Conservation (phyloP, 306 rosid species). For the Sechiopsis laciniata region DNA sequence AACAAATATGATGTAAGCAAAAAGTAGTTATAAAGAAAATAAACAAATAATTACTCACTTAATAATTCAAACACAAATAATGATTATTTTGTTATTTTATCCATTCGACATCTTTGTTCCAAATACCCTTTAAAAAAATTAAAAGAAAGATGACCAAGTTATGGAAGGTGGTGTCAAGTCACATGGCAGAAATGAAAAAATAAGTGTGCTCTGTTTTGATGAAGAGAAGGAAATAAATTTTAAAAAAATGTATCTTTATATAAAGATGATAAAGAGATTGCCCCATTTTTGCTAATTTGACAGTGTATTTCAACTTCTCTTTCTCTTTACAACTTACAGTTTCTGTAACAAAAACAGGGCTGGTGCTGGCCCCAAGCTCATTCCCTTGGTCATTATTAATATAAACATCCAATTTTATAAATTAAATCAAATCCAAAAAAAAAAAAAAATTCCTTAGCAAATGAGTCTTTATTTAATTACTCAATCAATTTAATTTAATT, state of each 20-base stretch:
- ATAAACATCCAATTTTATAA: background rate
- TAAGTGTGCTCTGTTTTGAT: background rate
- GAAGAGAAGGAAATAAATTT: background rate
- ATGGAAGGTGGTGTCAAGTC: slow-evolving; percentile 54
- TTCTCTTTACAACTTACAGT: background rate
- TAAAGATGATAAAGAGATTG: slow-evolving; percentile 1
- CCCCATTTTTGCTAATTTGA: background rate
- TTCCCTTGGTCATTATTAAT: background rate
- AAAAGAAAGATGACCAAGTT: background rate
- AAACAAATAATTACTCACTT: too few relatives aligned
- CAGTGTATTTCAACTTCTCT: background rate
- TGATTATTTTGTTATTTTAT: too few relatives aligned
- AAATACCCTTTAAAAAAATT: too few relatives aligned
- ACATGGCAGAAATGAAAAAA: slow-evolving; percentile 32
- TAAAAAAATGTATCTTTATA: slow-evolving; percentile 1
- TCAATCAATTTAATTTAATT: background rate
- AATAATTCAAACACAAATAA: too few relatives aligned
- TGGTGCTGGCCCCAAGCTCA: slow-evolving; percentile 6
- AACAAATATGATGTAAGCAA: too few relatives aligned
- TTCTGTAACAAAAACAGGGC: slow-evolving; percentile 4
- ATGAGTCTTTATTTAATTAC: background rate
- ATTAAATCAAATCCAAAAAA: background rate
- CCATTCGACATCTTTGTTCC: too few relatives aligned
- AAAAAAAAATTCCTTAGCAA: background rate
- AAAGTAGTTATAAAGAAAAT: too few relatives aligned